Conservation (phyloP, 139 green algal species). For the Picochlorum costavermella region DNA sequence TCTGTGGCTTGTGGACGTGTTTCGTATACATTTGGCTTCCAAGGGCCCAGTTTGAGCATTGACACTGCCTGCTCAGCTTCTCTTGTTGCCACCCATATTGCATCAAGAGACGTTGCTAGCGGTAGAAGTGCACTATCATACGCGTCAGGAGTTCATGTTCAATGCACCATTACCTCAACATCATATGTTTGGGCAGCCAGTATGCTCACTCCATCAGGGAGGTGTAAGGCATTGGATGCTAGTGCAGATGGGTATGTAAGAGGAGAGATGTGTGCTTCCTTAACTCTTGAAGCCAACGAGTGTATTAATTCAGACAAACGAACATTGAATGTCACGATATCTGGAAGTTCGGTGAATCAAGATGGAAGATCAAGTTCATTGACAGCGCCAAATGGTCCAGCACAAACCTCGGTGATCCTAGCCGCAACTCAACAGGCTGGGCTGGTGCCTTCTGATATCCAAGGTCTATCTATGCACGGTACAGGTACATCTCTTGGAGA, state of each 20-base stretch:
- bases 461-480: constrained; percentile 51
- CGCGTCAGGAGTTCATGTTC: constrained; percentile 33
- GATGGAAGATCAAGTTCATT: constrained; percentile 72
- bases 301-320: not conserved
- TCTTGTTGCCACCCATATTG: constrained; percentile 48
- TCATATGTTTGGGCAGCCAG: constrained; percentile 38
- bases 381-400: constrained; percentile 79
- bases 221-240: constrained; percentile 61
- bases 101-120: constrained; percentile 11
- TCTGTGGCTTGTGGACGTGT: constrained; percentile 59
- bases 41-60: constrained; percentile 60
- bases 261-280: constrained; percentile 33
- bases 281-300: constrained; percentile 5
- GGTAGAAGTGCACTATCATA: constrained; percentile 15
- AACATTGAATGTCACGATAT: not conserved
- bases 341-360: constrained; percentile 39
- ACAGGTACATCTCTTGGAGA: constrained; percentile 64
- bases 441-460: not conserved
- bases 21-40: constrained; percentile 59
- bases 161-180: constrained; percentile 32
- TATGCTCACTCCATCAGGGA: constrained; percentile 61
- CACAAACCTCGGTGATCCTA: constrained; percentile 69
- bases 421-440: constrained; percentile 30
- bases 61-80: constrained; percentile 71
- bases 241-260: constrained; percentile 72